Percentiles rank a stretch among this genome's conserved stretches.
Evolutionary conservation across 306 rosid species (phyloP).

Genomic region (Castanospermum australe): DNA sequence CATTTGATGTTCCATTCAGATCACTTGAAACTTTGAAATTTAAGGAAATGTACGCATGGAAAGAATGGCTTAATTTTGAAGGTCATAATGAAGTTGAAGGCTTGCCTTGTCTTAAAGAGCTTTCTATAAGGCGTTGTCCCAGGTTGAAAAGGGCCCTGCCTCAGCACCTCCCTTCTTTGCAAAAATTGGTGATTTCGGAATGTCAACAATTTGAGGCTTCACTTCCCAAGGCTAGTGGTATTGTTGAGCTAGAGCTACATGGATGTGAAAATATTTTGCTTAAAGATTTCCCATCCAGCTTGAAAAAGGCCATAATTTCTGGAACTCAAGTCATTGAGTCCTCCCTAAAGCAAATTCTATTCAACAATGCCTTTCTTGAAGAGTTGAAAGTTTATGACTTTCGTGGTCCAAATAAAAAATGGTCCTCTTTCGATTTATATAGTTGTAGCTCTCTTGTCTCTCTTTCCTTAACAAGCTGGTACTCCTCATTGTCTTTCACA

Average conservation of each 20-base stretch:
- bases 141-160: not conserved
- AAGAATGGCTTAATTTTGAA: not conserved
- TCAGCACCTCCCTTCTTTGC: not conserved
- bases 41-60: not conserved
- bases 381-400: not conserved
- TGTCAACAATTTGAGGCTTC: not conserved
- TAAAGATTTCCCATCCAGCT: not conserved
- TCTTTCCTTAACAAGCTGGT: not conserved
- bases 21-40: not conserved
- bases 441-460: not conserved
- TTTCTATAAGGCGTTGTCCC: not conserved
- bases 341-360: not conserved
- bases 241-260: not conserved
- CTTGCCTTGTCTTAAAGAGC: conserved; percentile 2
- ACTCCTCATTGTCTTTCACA: conserved; percentile 10
- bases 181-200: not conserved
- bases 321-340: not conserved
- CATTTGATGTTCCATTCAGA: not conserved
- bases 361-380: not conserved
- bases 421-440: not conserved
- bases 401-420: not conserved
- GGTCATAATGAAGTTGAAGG: not conserved
- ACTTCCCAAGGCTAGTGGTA: not conserved
- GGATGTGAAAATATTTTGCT: not conserved
- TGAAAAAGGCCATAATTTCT: not conserved